phyloP scores from a whole-genome alignment of 805 yeast genomes.

The Jamesozyma piceae region DNA sequence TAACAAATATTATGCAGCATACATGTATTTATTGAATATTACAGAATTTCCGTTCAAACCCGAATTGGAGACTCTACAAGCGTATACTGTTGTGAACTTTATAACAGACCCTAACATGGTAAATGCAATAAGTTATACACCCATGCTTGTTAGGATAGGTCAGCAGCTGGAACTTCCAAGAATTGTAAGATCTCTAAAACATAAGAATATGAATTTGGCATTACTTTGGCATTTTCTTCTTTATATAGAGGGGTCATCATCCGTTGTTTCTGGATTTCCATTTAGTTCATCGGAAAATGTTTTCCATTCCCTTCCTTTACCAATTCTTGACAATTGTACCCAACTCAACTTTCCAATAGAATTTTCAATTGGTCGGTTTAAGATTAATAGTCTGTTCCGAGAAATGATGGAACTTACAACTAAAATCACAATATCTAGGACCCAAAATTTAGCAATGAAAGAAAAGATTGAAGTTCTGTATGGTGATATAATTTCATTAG shows the following conservation, averaged over 20 bases:
- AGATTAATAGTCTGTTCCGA: constrained; percentile 15
- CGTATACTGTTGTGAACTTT: constrained; percentile 18
- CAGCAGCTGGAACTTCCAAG: constrained; percentile 22
- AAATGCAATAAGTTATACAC: constrained; percentile 16
- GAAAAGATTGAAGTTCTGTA: constrained; percentile 8
- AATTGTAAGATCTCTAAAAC: background rate
- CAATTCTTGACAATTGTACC: background rate
- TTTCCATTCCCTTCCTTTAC: constrained; percentile 9
- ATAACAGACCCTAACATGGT: constrained; percentile 27
- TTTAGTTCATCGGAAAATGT: constrained; percentile 13
- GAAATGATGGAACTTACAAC: constrained; percentile 16
- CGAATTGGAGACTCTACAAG: constrained; percentile 18
- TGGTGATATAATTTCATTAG: constrained; percentile 8
- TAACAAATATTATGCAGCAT: constrained; percentile 19
- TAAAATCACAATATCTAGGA: constrained; percentile 3
- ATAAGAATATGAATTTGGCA: background rate
- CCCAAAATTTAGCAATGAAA: constrained; percentile 4
- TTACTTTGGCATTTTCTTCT: constrained; percentile 21
- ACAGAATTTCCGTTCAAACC: constrained; percentile 17
- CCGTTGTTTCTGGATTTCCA: constrained; percentile 25
- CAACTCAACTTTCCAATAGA: constrained; percentile 8
- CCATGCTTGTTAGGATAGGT: constrained; percentile 22
- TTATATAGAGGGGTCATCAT: constrained; percentile 25
- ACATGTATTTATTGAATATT: constrained; percentile 12
- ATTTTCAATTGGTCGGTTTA: constrained; percentile 20